Base-by-base conservation (phyloP, 2,329 filamentous ascomycete species). In the Neopestalotiopsis sp. region DNA sequence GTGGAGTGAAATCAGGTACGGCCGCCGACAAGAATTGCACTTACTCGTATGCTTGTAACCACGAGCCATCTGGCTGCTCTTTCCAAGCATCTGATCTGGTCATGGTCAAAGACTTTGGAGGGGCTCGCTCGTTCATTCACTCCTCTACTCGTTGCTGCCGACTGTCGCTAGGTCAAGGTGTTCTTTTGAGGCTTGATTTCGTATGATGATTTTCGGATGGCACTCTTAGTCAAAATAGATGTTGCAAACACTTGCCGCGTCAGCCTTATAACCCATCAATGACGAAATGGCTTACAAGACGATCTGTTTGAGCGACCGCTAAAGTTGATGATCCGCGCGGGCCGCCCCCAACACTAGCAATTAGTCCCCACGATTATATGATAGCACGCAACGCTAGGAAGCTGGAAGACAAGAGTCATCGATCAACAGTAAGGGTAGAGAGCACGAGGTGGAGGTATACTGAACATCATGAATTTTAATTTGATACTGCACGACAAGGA, bases 1-100 rank as follows among this genome's bases (percentile, higher is more conserved):
- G 4, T n/a, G n/a, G 12, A 13, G 13, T 14, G 40, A 42, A 49
- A 17, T 14, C 42, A 38, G 10, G 4, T 10, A 38, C 10, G 34
- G 5, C 6, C 34, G 34, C 34, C 34, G 10, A 3, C 24, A 28
- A 38, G 34, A 38, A 9, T 38, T 28, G 24, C 40, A 17, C 45
- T 17, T 52, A 52, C 45, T 59, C 57, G 57, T 59, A 59, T 10
- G 24, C 57, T 34, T 59, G 57, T 24, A 59, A 14, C 57, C 57
- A 59, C 13, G 57, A 28, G 14, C 57, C 57, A 34, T 59, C 57
- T 59, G 57, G 57, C 30, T 59, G 57, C 10, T 59, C 4, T 17
- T 59, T 59, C 57, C 57, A 59, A 7, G 57, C 57, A 1, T 30
- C 24, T 14, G 57, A 59, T 59, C 4, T 20, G 1, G 57, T 6